A percentile compares a stretch with the other conserved stretches of the same genome.
phyloP scores from a whole-genome alignment of 495 filamentous ascomycete genomes.

The Collariella sp. region DNA sequence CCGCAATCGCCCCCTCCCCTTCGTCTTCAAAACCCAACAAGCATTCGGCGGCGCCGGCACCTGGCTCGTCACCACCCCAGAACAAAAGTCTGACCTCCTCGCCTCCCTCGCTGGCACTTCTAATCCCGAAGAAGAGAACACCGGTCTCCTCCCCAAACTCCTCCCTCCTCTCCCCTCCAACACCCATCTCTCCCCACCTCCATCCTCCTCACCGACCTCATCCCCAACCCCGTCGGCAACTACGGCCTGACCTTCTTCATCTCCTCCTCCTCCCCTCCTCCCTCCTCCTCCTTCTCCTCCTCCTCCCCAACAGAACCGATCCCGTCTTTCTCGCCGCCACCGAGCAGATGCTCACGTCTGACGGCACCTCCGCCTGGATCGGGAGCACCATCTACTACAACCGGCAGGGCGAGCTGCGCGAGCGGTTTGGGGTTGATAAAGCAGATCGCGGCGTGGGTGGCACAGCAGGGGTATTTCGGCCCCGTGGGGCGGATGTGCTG shows the following conservation, averaged over 20 bases:
- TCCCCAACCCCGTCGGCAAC: constrained; percentile 19
- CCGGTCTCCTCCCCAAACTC: constrained; percentile 19
- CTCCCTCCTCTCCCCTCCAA: constrained; percentile 21
- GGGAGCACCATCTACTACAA: constrained; percentile 25
- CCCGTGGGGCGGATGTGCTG: constrained; percentile 27
- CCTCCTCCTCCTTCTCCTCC: too few species aligned
- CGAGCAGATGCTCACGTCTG: constrained; percentile 19
- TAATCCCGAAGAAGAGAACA: background rate
- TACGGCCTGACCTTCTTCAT: constrained; percentile 29
- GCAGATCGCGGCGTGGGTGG: constrained; percentile 20
- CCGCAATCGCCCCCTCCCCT: constrained; percentile 15
- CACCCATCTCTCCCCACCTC: constrained; percentile 20
- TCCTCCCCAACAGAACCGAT: too few species aligned
- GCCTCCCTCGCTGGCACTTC: constrained; percentile 13
- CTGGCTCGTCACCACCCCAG: constrained; percentile 19
- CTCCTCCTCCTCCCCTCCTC: constrained; percentile 2
- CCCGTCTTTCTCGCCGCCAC: constrained; percentile 23
- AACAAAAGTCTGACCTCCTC: constrained; percentile 17
- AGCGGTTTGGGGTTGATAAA: constrained; percentile 18
- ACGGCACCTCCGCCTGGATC: constrained; percentile 17
- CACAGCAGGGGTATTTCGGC: constrained; percentile 22
- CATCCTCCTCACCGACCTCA: constrained; percentile 22
- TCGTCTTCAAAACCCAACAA: constrained; percentile 32
- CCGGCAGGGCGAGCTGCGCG: constrained; percentile 17
- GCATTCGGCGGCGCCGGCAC: constrained; percentile 31